Conservation (phyloP, 2,329 filamentous ascomycete species). For the Sporothrix brasiliensis region DNA sequence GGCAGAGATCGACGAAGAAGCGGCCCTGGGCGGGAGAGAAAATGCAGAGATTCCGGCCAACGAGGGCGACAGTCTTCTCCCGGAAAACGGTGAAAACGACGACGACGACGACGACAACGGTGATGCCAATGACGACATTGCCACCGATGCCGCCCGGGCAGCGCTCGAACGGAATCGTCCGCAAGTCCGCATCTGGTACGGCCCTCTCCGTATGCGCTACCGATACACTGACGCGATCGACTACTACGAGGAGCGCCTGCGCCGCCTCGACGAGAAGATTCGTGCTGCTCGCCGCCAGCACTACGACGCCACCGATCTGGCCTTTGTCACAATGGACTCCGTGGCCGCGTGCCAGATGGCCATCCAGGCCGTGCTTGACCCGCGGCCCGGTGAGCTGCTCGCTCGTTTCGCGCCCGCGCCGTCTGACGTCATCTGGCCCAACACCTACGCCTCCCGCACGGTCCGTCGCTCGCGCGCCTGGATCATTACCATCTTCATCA, state of each 20-base stretch:
- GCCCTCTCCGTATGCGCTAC: slow-evolving; percentile 70
- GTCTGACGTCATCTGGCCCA: slow-evolving; percentile 90
- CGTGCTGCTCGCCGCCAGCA: slow-evolving; percentile 69
- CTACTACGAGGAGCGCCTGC: slow-evolving; percentile 86
- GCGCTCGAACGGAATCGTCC: slow-evolving; percentile 59
- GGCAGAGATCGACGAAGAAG: not conserved
- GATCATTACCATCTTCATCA: slow-evolving; percentile 81
- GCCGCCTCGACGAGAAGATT: slow-evolving; percentile 76
- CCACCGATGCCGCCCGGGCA: not conserved
- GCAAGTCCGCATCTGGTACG: slow-evolving; percentile 74
- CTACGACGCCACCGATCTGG: slow-evolving; percentile 77
- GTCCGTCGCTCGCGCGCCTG: slow-evolving; percentile 77
- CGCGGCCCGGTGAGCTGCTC: slow-evolving; percentile 80
- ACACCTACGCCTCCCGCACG: slow-evolving; percentile 80
- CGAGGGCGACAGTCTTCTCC: slow-evolving; percentile 64
- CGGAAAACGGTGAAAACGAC: slow-evolving; percentile 42
- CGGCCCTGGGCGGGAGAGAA: not conserved
- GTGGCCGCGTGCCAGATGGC: slow-evolving; percentile 94
- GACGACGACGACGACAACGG: slow-evolving; percentile 45
- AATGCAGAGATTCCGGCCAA: slow-evolving; percentile 38
- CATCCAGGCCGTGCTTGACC: slow-evolving; percentile 90
- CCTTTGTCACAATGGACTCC: slow-evolving; percentile 97
- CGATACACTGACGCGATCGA: slow-evolving; percentile 86
- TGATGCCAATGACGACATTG: slow-evolving; percentile 45
- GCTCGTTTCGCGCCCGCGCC: slow-evolving; percentile 87